phyloP scores from a whole-genome alignment of 1,139 yeast species.

The Geotrichum australiense region DNA sequence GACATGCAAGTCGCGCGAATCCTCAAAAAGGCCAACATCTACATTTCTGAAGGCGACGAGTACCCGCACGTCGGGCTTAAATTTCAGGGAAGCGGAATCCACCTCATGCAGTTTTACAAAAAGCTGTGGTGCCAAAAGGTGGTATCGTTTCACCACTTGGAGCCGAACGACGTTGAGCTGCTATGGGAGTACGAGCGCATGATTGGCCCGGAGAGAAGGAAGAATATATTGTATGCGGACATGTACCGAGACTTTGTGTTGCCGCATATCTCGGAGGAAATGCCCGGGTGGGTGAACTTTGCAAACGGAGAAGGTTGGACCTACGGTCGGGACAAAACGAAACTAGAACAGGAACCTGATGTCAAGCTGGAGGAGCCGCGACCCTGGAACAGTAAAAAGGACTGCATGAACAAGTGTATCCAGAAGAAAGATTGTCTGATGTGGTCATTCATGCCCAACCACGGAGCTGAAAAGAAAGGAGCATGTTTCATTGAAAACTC shows the following conservation, averaged over 20 bases:
- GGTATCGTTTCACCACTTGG: slow-evolving; percentile 33
- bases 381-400: slow-evolving; percentile 22
- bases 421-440: slow-evolving; percentile 22
- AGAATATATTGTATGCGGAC: slow-evolving; percentile 29
- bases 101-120: slow-evolving; percentile 20
- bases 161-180: slow-evolving; percentile 31
- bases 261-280: slow-evolving; percentile 29
- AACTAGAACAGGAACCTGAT: slow-evolving; percentile 16
- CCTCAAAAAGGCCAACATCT: slow-evolving; percentile 20
- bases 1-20: slow-evolving; percentile 33
- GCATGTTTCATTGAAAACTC: slow-evolving; percentile 20
- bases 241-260: slow-evolving; percentile 32
- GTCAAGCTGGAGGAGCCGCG: slow-evolving; percentile 19
- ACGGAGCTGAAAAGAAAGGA: slow-evolving; percentile 1
- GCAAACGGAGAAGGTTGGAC: slow-evolving; percentile 20
- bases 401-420: slow-evolving; percentile 27
- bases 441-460: slow-evolving; percentile 25
- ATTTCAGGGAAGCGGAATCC: slow-evolving; percentile 32
- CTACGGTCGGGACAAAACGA: slow-evolving; percentile 17
- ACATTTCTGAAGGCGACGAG: slow-evolving; percentile 22
- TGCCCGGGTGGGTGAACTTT: slow-evolving; percentile 29
- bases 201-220: slow-evolving; percentile 25
- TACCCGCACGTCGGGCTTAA: slow-evolving; percentile 23
- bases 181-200: slow-evolving; percentile 35
- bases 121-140: slow-evolving; percentile 34